phyloP scores from a whole-genome alignment of 306 rosid species.

The Lupinus albus region DNA sequence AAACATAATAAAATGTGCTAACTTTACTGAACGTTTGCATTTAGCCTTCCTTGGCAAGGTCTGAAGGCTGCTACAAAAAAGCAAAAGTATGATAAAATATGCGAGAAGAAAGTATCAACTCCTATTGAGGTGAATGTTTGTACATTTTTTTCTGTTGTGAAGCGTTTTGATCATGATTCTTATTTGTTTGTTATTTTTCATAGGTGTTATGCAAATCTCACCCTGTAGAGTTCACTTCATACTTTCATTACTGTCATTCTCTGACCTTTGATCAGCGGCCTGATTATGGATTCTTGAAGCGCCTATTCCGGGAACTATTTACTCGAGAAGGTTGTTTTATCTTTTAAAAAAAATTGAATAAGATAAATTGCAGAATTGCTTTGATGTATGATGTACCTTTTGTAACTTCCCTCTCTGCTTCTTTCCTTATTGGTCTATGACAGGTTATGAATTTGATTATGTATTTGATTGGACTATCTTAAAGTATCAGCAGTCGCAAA shows the following conservation, averaged over 20 bases:
- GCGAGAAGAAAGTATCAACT: slow-evolving; percentile 93
- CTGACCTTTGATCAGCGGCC: slow-evolving; percentile 94
- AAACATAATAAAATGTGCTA: slow-evolving; percentile 20
- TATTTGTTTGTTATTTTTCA: slow-evolving; percentile 37
- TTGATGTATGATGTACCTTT: neutral
- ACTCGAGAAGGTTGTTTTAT: slow-evolving; percentile 69
- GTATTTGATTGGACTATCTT: slow-evolving; percentile 89
- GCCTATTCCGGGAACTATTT: slow-evolving; percentile 86
- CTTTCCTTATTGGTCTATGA: slow-evolving; percentile 33
- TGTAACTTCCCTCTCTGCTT: slow-evolving; percentile 11
- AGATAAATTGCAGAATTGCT: neutral
- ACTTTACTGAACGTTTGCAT: slow-evolving; percentile 38
- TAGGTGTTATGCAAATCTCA: slow-evolving; percentile 93
- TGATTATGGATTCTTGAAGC: slow-evolving; percentile 96
- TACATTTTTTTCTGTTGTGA: slow-evolving; percentile 1
- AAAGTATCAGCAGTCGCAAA: slow-evolving; percentile 86
- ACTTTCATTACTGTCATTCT: slow-evolving; percentile 93
- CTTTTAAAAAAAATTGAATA: neutral
- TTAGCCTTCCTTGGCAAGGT: slow-evolving; percentile 99
- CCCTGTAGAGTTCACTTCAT: slow-evolving; percentile 94
- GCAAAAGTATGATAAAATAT: slow-evolving; percentile 95
- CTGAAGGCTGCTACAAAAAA: slow-evolving; percentile 97
- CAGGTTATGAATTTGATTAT: slow-evolving; percentile 87
- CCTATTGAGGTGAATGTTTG: slow-evolving; percentile 81
- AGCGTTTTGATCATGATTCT: slow-evolving; percentile 27